Evolutionary conservation across 805 yeast species (phyloP), one percentile per base, ranked within the genome.

Genomic region (Zygoascus tannicola): DNA sequence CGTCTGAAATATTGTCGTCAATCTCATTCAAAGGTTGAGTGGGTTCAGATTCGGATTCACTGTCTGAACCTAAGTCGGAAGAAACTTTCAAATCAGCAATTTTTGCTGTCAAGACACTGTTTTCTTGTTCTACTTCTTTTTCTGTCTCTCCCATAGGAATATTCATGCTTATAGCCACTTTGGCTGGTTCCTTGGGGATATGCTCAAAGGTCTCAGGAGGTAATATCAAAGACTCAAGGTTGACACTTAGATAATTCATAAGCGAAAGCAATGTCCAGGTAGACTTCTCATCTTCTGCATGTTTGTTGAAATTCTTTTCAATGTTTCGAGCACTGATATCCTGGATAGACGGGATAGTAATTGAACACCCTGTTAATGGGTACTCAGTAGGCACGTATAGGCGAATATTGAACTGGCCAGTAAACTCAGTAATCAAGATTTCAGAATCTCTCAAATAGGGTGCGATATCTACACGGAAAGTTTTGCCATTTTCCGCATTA

Each of bases 291-390:
- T 41, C 41, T 23, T 36, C 15, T 4, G 57, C 56, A 28, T 51
- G 52, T 16, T 41, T 34, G 41, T 53, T 53, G 44, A 55, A 55
- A 35, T 51, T 53, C 10, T 35, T 35, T 41, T 48, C 51, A 15
- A 55, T 40, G 26, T 51, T 55, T 22, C 43, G 30, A 12, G 48
- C 44, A 2, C 32, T 34, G n/a, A 44, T 39, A 38, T 50, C 50
- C 19, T 41, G 44, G 4, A 38, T 37, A 14, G 35, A 16, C 7
- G 49, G 48, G 15, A 52, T 38, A 3, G 46, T 41, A 10, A 54
- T 44, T 26, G 42, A 39, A 43, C 54, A 51, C 5, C 50, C 46
- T 3, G 40, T 16, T 22, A 52, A 30, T n/a, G 49, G 49, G 30
- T 52, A 54, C 26, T 48, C 48, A 15, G 26, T 37, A 12, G 57